Conservation (phyloP, 2,329 filamentous ascomycete species). For the Pestalotiopsis sp. region DNA sequence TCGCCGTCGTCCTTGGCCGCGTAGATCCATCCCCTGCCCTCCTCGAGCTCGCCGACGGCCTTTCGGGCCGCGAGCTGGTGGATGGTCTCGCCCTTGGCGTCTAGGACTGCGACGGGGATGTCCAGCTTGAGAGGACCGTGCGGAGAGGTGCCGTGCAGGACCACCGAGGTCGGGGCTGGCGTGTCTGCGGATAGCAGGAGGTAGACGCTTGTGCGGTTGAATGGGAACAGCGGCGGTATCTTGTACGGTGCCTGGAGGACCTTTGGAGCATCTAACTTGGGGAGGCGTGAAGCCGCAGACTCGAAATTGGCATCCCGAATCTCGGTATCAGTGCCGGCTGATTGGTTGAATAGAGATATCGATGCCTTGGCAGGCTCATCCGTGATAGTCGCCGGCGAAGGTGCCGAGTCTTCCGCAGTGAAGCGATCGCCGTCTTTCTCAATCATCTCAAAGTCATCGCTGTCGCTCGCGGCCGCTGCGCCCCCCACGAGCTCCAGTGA, state of each 20-base stretch:
- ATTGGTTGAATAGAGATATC: slow-evolving; percentile 63
- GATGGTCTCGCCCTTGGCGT: slow-evolving; percentile 54
- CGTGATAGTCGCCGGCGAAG: slow-evolving; percentile 19
- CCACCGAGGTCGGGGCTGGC: slow-evolving; percentile 54
- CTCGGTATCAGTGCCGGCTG: slow-evolving; percentile 38
- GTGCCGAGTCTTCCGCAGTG: slow-evolving; percentile 35
- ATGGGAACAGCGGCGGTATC: slow-evolving; percentile 68
- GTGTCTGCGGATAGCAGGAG: slow-evolving; percentile 61
- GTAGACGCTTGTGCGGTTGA: slow-evolving; percentile 67
- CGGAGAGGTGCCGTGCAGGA: slow-evolving; percentile 58
- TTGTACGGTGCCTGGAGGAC: slow-evolving; percentile 65
- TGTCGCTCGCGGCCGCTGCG: slow-evolving; percentile 24
- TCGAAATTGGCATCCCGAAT: slow-evolving; percentile 21
- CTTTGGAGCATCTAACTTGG: slow-evolving; percentile 53
- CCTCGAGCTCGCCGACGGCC: slow-evolving; percentile 69
- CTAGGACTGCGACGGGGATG: slow-evolving; percentile 60
- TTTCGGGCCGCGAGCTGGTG: slow-evolving; percentile 74
- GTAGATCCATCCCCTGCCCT: slow-evolving; percentile 67
- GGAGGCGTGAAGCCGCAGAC: slow-evolving; percentile 46
- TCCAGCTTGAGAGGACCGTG: slow-evolving; percentile 64
- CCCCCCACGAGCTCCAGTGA: slow-evolving; percentile 64
- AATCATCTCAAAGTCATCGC: slow-evolving; percentile 64
- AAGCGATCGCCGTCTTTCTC: slow-evolving; percentile 57
- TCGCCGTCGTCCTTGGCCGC: slow-evolving; percentile 47
- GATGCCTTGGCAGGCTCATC: slow-evolving; percentile 33